A percentile compares a stretch with the other conserved stretches of the same genome.
These are phyloP conservation scores for Bipolaris victoriae DNA, from an alignment of 2,329 filamentous ascomycete genomes.

Conservation along the genomic window DNA sequence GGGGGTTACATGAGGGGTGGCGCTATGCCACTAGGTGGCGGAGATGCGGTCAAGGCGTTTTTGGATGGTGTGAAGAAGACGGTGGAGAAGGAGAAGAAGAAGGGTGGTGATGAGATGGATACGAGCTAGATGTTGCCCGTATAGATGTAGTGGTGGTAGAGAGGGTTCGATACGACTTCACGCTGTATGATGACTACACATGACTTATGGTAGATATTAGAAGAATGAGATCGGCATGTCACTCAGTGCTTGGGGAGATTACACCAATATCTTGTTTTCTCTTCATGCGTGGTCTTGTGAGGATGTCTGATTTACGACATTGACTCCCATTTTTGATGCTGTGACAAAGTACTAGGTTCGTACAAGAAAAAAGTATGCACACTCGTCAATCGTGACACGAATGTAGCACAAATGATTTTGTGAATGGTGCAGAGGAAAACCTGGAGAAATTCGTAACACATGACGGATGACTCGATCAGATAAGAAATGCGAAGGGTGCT, in stretches of 20 bases:
- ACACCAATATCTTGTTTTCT: neutral
- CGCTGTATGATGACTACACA: slow-evolving; percentile 9
- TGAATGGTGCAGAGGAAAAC: slow-evolving; percentile 34
- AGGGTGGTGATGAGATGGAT: slow-evolving; percentile 41
- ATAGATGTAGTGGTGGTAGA: too few relatives aligned
- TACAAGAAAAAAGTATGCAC: neutral
- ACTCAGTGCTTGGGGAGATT: neutral
- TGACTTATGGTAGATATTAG: slow-evolving; percentile 13
- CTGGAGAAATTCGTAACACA: slow-evolving; percentile 39
- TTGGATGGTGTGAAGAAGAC: slow-evolving; percentile 85
- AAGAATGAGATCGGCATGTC: neutral
- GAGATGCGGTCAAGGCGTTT: slow-evolving; percentile 88
- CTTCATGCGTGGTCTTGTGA: neutral
- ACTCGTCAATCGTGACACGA: slow-evolving; percentile 19
- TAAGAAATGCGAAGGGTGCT: neutral
- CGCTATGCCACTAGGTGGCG: slow-evolving; percentile 83
- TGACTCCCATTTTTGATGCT: too few relatives aligned
- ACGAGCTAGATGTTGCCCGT: slow-evolving; percentile 25
- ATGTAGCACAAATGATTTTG: slow-evolving; percentile 34
- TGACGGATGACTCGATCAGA: slow-evolving; percentile 2
- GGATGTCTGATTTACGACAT: too few relatives aligned
- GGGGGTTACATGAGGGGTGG: slow-evolving; percentile 81
- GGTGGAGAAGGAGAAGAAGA: slow-evolving; percentile 61
- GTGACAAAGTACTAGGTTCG: neutral
- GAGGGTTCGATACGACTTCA: neutral